A percentile compares a stretch with the other conserved stretches of the same genome.
Evolutionary conservation across 805 yeast genomes (phyloP).

Genomic region (Kodamaea nitidulidarum): DNA sequence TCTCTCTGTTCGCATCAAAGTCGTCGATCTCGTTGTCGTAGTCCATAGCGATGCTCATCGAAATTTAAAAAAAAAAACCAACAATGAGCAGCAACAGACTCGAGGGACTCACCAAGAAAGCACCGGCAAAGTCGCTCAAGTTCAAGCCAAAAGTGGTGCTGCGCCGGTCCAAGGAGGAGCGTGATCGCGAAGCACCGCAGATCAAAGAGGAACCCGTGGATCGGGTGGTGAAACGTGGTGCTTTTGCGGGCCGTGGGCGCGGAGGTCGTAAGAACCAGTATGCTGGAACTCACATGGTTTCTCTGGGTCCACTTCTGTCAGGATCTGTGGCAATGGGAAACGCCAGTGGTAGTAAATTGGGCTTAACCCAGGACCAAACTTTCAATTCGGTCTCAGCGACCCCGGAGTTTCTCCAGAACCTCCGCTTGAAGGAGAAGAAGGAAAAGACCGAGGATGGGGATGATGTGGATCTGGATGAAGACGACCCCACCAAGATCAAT

Average conservation of each 20-base stretch:
- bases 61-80: not conserved
- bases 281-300: slow-evolving; percentile 58
- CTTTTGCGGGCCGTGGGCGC: slow-evolving; percentile 31
- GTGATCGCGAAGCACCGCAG: slow-evolving; percentile 70
- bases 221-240: slow-evolving; percentile 18
- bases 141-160: slow-evolving; percentile 88
- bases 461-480: slow-evolving; percentile 25
- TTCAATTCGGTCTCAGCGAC: slow-evolving; percentile 33
- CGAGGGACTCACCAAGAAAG: slow-evolving; percentile 36
- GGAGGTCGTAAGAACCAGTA: slow-evolving; percentile 30
- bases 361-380: slow-evolving; percentile 27
- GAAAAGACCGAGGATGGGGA: slow-evolving; percentile 22
- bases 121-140: slow-evolving; percentile 35
- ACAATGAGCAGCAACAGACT: slow-evolving; percentile 27
- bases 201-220: slow-evolving; percentile 36
- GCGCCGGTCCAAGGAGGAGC: slow-evolving; percentile 75
- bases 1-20: slow-evolving; percentile 58
- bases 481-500: slow-evolving; percentile 47
- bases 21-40: slow-evolving; percentile 59
- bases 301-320: slow-evolving; percentile 70
- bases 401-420: slow-evolving; percentile 38
- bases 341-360: slow-evolving; percentile 21
- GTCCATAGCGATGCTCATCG: slow-evolving; percentile 5
- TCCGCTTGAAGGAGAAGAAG: slow-evolving; percentile 29
- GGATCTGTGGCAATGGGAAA: slow-evolving; percentile 51